These are phyloP conservation scores for Mallotus nudiflorus DNA, from an alignment of 345 rosid genomes.

Conservation along the genomic window DNA sequence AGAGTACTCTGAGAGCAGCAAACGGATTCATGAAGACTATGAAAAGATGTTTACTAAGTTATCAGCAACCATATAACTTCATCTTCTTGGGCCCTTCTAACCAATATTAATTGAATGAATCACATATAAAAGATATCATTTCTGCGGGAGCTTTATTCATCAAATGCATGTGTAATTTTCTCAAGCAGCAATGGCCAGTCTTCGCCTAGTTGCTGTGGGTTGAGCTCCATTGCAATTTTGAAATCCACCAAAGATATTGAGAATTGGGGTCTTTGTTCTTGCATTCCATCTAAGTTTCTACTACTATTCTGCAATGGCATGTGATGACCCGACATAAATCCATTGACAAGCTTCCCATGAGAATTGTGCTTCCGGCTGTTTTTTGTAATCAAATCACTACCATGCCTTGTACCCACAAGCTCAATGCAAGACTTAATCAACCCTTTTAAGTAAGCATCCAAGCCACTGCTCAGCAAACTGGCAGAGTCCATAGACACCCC, in stretches of 20 bases:
- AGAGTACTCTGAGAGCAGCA: slow-evolving; percentile 8
- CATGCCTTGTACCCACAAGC: slow-evolving; percentile 28
- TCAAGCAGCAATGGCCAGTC: slow-evolving; percentile 52
- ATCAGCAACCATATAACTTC: slow-evolving; percentile 10
- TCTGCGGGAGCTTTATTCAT: slow-evolving; percentile 22
- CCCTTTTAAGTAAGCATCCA: slow-evolving; percentile 44
- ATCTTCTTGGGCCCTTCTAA: slow-evolving; percentile 16
- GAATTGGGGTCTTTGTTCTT: slow-evolving; percentile 20
- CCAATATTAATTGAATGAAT: slow-evolving; percentile 17
- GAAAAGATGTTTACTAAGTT: neutral
- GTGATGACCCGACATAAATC: slow-evolving; percentile 30
- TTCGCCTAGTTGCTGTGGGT: slow-evolving; percentile 51
- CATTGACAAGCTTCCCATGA: slow-evolving; percentile 30
- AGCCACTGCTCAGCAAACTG: slow-evolving; percentile 35
- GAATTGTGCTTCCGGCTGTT: slow-evolving; percentile 23
- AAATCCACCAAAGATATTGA: slow-evolving; percentile 38
- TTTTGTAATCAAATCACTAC: slow-evolving; percentile 22
- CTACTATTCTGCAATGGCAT: slow-evolving; percentile 17
- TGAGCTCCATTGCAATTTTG: slow-evolving; percentile 46
- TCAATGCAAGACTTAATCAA: slow-evolving; percentile 48
- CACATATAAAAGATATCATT: neutral
- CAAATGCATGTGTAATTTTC: slow-evolving; percentile 32
- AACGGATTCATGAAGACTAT: slow-evolving; percentile 10
- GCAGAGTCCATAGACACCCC: slow-evolving; percentile 46
- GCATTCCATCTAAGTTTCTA: slow-evolving; percentile 18